phyloP scores from a whole-genome alignment of 31 red algal genomes.

The Endocladia muricata region DNA sequence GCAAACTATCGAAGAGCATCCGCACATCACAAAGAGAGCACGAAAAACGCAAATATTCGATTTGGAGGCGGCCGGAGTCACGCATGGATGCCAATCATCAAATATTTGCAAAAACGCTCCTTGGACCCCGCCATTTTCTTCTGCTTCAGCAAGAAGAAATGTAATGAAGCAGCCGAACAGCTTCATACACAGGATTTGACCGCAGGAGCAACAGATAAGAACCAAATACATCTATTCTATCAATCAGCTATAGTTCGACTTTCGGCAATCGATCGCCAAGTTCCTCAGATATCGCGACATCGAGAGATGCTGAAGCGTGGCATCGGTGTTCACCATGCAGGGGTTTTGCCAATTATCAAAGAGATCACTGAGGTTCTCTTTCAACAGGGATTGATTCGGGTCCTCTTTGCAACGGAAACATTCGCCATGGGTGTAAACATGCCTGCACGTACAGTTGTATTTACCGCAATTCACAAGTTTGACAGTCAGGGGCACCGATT shows the following conservation, averaged over 20 bases:
- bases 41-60: conserved; percentile 50
- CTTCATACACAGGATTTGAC: conserved; percentile 74
- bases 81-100: conserved; percentile 76
- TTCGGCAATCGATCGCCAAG: conserved; percentile 52
- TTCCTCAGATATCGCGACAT: conserved; percentile 81
- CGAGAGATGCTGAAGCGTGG: conserved; percentile 86
- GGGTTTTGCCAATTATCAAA: conserved; percentile 92
- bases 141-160: conserved; percentile 91
- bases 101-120: conserved; percentile 70
- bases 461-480: conserved; percentile 80
- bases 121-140: conserved; percentile 87
- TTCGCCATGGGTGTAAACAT: conserved; percentile 99
- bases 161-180: conserved; percentile 82
- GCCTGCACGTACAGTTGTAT: conserved; percentile 93
- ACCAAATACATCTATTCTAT: conserved; percentile 80
- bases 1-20: conserved; percentile 53
- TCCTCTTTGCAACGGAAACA: conserved; percentile 97
- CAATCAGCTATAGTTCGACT: conserved; percentile 78
- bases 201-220: conserved; percentile 55
- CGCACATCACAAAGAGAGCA: conserved; percentile 44
- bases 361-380: conserved; percentile 94
- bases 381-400: conserved; percentile 65
- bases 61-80: conserved; percentile 48
- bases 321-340: conserved; percentile 94
- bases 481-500: conserved; percentile 70